A percentile compares a stretch with the other conserved stretches of the same genome.
These are phyloP conservation scores for Mycena leptocephala DNA, from an alignment of 768 basidiomycete species.

Conservation along the genomic window DNA sequence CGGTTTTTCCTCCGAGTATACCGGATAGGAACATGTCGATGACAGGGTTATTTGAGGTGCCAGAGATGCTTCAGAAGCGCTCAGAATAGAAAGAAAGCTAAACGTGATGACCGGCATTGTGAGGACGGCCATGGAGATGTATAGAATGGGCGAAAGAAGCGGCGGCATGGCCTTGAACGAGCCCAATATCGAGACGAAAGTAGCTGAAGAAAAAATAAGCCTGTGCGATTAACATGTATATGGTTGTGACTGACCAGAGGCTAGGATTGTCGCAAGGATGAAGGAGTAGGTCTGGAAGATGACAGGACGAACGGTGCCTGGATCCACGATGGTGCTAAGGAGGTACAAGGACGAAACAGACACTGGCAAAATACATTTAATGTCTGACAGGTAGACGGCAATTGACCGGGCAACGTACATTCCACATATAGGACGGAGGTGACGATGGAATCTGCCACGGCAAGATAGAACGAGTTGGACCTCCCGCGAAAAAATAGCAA, in stretches of 20 bases:
- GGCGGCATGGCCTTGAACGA: conserved; percentile 32
- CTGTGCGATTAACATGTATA: background rate
- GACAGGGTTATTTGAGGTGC: conserved; percentile 30
- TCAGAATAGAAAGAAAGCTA: conserved; percentile 30
- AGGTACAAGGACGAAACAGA: conserved; percentile 31
- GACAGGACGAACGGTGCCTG: conserved; percentile 20
- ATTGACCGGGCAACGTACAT: conserved; percentile 5
- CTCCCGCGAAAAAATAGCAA: conserved; percentile 21
- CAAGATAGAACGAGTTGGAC: conserved; percentile 16
- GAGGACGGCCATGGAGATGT: conserved; percentile 33
- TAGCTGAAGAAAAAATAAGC: conserved; percentile 24
- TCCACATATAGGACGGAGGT: conserved; percentile 31
- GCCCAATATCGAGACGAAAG: conserved; percentile 32
- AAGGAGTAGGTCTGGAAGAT: conserved; percentile 26
- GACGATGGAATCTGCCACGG: conserved; percentile 29
- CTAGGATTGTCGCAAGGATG: conserved; percentile 25
- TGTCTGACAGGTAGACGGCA: background rate
- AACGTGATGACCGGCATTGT: conserved; percentile 35
- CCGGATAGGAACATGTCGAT: conserved; percentile 27
- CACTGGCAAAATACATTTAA: conserved; percentile 25
- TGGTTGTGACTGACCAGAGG: conserved; percentile 26
- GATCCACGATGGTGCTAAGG: conserved; percentile 22
- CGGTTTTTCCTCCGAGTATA: conserved; percentile 28
- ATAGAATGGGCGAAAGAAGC: conserved; percentile 34
- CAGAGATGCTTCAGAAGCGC: conserved; percentile 27